Evolutionary conservation across 331 rosid species (phyloP).

Genomic region (Quercus lobata): DNA sequence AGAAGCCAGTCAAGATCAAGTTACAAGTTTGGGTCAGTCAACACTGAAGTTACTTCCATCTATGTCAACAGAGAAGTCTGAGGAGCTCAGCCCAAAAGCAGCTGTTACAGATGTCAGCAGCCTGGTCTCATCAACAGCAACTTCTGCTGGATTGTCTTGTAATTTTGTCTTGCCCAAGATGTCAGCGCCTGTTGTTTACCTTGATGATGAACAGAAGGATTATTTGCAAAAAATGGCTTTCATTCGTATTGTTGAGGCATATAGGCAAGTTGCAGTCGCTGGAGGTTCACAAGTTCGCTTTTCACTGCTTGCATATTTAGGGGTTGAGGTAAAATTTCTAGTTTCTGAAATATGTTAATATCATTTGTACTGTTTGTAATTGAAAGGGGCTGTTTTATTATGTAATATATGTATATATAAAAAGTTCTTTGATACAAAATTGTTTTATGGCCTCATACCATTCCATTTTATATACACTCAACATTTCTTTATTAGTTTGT

Average conservation of each 20-base stretch:
- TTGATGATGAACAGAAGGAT: slow-evolving; percentile 88
- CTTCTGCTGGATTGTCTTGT: slow-evolving; percentile 58
- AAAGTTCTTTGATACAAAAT: background rate
- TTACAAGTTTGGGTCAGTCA: slow-evolving; percentile 47
- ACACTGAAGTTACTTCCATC: slow-evolving; percentile 56
- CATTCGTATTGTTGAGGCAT: slow-evolving; percentile 65
- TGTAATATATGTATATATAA: background rate
- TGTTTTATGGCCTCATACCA: background rate
- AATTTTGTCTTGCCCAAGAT: slow-evolving; percentile 84
- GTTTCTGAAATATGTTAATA: slow-evolving; percentile 10
- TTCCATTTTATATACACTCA: background rate
- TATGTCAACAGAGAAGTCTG: slow-evolving; percentile 76
- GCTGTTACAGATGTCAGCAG: slow-evolving; percentile 66
- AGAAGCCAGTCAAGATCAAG: slow-evolving; percentile 68
- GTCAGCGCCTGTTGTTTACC: slow-evolving; percentile 86
- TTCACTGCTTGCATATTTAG: slow-evolving; percentile 77
- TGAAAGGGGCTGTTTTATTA: background rate
- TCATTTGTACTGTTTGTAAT: background rate
- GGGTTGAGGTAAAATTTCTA: slow-evolving; percentile 67
- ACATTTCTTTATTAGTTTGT: background rate
- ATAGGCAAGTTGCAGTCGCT: slow-evolving; percentile 65
- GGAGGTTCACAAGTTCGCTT: slow-evolving; percentile 72
- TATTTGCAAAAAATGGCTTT: slow-evolving; percentile 67
- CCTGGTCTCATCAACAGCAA: slow-evolving; percentile 73
- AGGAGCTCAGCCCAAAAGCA: slow-evolving; percentile 84